Evolutionary conservation across 2,329 filamentous ascomycete species (phyloP), one percentile per base, ranked within the genome.

Genomic region (Aspergillus jensenii): DNA sequence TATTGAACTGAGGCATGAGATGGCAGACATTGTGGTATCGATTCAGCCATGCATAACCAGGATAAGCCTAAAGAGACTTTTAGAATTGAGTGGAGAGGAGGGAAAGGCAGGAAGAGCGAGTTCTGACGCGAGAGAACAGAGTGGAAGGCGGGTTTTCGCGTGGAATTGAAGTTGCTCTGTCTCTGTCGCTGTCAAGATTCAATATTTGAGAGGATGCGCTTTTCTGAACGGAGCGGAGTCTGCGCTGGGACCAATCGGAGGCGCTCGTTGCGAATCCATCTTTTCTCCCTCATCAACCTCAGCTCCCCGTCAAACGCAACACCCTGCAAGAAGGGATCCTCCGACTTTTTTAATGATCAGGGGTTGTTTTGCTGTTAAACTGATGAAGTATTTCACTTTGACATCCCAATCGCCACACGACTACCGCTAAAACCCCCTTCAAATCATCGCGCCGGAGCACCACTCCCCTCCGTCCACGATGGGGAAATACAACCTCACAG

Each of bases 1-100:
- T 78, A 76, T 79, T 79, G 78, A 82, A 73, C 77, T 81, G 77
- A 83, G 82, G 85, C 86, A 88, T 88, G 84, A 83, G 82, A 81
- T 70, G 77, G 73, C 78, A 78, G 76, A 81, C 85, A 88, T 87
- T 67, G 79, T 86, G 83, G 76, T 75, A 76, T 74, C 64, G 61
- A 66, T 59, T 71, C 64, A 73, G 62, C 68, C 66, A 62, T 68
- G 67, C 70, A 72, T 73, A 60, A 72, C 69, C 65, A 60, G 59
- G 60, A 52, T 61, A 50, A 50, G 56, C 60, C 59, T 58, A 58
- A 60, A 66, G 62, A 65, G 60, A 62, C 56, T 63, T 14, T 27
- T 23, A 21, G 11, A 46, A n/a, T 44, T 19, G 33, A 53, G 39
- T 17, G 33, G 21, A 27, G 48, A 40, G 15, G 14, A 44, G 25